Evolutionary conservation across 345 rosid species (phyloP).

Genomic region (Arabidopsis suecica): DNA sequence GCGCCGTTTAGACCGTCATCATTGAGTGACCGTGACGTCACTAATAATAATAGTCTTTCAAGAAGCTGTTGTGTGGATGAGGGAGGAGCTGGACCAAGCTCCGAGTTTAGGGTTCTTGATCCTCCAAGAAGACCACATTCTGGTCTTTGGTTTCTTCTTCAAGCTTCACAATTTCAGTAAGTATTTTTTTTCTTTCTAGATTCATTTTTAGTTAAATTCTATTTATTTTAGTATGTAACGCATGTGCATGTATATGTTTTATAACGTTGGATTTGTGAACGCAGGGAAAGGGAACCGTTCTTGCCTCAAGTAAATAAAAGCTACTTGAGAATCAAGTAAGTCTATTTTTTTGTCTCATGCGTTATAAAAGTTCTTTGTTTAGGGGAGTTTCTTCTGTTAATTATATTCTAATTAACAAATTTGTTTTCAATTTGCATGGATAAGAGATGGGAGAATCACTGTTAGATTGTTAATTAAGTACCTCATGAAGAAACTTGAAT

Average conservation of each 20-base stretch:
- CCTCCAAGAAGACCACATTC: conserved; percentile 79
- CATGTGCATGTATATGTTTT: not conserved
- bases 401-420: not conserved
- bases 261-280: conserved; percentile 37
- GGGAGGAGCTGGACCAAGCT: conserved; percentile 64
- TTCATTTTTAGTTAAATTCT: not conserved
- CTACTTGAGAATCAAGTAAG: conserved; percentile 98
- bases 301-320: conserved; percentile 92
- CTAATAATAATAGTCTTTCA: conserved; percentile 19
- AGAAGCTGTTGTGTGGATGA: conserved; percentile 25
- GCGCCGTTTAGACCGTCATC: conserved; percentile 58
- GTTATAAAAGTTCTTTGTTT: not conserved
- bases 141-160: conserved; percentile 93
- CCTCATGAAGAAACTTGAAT: conserved; percentile 82
- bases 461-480: conserved; percentile 88
- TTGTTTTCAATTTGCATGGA: conserved; percentile 39
- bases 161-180: conserved; percentile 92
- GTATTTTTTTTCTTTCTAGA: not conserved
- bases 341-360: conserved; percentile 8
- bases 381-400: conserved; percentile 10
- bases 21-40: conserved; percentile 40
- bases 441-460: conserved; percentile 94
- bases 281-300: conserved; percentile 85
- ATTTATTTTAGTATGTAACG: not conserved
- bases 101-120: conserved; percentile 72